phyloP scores from a whole-genome alignment of 441 rosid species.

The Populus hybrid region DNA sequence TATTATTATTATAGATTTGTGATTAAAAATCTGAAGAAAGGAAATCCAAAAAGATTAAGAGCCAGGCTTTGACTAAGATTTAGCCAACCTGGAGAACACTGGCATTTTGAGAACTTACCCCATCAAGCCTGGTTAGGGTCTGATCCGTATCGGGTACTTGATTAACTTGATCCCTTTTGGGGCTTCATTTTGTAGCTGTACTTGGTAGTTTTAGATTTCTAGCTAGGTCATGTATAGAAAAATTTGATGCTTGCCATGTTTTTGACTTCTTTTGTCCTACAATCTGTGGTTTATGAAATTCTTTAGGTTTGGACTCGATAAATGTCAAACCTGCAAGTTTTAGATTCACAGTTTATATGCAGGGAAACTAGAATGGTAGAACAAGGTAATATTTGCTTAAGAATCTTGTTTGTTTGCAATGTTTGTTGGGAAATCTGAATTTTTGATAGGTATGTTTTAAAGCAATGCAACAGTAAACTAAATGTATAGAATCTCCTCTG shows the following conservation, averaged over 20 bases:
- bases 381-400: background rate
- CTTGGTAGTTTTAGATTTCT: background rate
- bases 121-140: background rate
- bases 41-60: background rate
- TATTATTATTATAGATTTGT: background rate
- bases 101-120: background rate
- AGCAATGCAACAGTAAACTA: background rate
- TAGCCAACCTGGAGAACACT: background rate
- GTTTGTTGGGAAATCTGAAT: background rate
- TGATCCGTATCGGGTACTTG: background rate
- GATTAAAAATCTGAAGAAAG: background rate
- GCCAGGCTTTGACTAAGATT: background rate
- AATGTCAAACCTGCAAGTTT: background rate
- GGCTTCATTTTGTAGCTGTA: background rate
- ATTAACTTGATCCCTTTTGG: background rate
- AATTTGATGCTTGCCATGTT: background rate
- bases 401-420: background rate
- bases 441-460: background rate
- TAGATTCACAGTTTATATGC: background rate
- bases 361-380: background rate
- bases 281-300: background rate
- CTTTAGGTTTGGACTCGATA: background rate
- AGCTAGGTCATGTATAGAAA: background rate
- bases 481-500: background rate
- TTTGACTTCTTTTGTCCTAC: background rate